Base-by-base conservation (phyloP, 2,329 filamentous ascomycete genomes). In the Sarocladium oryzae region DNA sequence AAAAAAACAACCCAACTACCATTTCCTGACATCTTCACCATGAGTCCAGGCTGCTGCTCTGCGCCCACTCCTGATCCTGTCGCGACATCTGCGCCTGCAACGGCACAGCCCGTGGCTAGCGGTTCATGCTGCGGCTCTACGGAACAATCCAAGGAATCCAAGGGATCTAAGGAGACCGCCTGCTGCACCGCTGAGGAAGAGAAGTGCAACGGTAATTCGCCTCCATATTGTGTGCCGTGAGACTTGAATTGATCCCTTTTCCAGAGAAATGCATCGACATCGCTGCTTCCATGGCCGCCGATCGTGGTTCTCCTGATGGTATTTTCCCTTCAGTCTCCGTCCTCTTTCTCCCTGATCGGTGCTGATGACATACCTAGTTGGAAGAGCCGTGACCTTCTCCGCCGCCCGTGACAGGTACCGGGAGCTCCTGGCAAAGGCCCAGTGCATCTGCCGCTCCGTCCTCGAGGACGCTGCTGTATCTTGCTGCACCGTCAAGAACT, bases 41-140 rank as follows among this genome's bases (percentile, higher is more conserved):
- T 43, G 40, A 43, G 40, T 43, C 40, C 40, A 4, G 40, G 40
- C 40, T 43, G 40, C 21, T 43, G 21, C 40, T 43, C 40, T 26
- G 24, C 40, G 4, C 37, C 16, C 20, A 26, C 23, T 16, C 20
- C 20, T 3, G 40, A 26, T 7, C 11, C 40, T 16, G 23, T 13
- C n/a, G 10, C 10, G 21, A 26, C 6, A n/a, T n/a, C n/a, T 15
- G 9, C 40, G 3, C 13, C 40, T 4, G 6, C 40, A n/a, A 16
- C 3, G 20, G 11, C 40, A 3, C 21, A 43, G 23, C 40, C 40
- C 7, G 40, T 43, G 21, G 9, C 37, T 18, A 23, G n/a, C 15
- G 40, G n/a, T 28, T 3, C 40, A 13, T 43, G 40, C 40, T 43
- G 40, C 40, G 23, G 40, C 9, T 43, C 40, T 43, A 23, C 7